These are phyloP conservation scores for Fusarium heterosporum DNA, from an alignment of 2,329 filamentous ascomycete genomes.

Conservation along the genomic window DNA sequence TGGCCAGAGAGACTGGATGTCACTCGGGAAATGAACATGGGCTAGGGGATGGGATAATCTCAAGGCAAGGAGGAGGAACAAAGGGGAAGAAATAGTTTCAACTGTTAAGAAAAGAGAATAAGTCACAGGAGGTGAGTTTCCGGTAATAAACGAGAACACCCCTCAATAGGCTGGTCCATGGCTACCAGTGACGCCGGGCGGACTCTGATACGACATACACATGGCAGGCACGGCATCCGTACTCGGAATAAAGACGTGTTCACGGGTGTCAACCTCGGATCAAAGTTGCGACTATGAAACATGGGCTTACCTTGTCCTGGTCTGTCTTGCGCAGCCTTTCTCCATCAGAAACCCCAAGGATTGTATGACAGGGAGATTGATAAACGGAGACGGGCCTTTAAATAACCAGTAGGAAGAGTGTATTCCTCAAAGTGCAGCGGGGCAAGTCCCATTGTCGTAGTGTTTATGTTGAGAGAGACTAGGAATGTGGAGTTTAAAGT, in stretches of 20 bases:
- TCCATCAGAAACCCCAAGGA: slow-evolving; percentile 24
- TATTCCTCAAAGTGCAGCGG: slow-evolving; percentile 22
- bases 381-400: not conserved
- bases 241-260: slow-evolving; percentile 4
- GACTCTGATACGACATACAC: not conserved
- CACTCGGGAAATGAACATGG: slow-evolving; percentile 38
- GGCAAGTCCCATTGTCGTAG: slow-evolving; percentile 33
- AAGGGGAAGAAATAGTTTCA: slow-evolving; percentile 12
- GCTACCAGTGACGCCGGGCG: slow-evolving; percentile 20
- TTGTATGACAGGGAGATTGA: slow-evolving; percentile 6
- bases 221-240: slow-evolving; percentile 22
- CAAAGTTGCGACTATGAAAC: slow-evolving; percentile 9
- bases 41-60: slow-evolving; percentile 15
- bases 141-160: slow-evolving; percentile 23
- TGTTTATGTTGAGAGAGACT: slow-evolving; percentile 17
- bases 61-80: not conserved
- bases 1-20: slow-evolving; percentile 32
- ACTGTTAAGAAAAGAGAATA: not conserved
- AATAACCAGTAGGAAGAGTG: slow-evolving; percentile 25
- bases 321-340: slow-evolving; percentile 2
- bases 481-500: slow-evolving; percentile 47
- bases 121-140: slow-evolving; percentile 3
- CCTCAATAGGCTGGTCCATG: not conserved
- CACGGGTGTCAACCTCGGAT: slow-evolving; percentile 30
- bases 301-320: slow-evolving; percentile 15